Conservation (phyloP, 495 filamentous ascomycete species). For the Hypoxylon fuscum region DNA sequence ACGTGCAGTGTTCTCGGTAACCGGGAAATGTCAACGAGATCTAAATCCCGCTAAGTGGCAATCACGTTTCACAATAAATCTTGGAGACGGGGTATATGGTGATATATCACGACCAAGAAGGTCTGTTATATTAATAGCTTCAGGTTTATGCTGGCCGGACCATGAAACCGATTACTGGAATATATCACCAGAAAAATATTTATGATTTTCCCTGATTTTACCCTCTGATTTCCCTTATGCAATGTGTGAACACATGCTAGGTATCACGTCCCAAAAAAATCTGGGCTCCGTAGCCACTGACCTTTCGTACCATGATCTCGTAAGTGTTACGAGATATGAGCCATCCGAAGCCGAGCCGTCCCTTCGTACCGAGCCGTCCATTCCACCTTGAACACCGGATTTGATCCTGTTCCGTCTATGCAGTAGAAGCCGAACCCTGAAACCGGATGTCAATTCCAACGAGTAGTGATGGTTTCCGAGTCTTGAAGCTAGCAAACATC, state of each 20-base stretch:
- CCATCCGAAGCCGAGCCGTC: constrained; percentile 13
- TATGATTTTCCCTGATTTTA: constrained; percentile 25
- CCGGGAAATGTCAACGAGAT: no score
- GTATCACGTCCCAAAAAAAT: neutral
- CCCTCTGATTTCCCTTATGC: neutral
- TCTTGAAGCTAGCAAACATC: constrained; percentile 17
- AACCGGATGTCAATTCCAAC: constrained; percentile 31
- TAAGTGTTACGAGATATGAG: constrained; percentile 10
- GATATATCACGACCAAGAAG: constrained; percentile 41
- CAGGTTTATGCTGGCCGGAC: constrained; percentile 16
- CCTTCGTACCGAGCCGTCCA: constrained; percentile 21
- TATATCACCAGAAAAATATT: constrained; percentile 44
- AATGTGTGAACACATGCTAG: neutral
- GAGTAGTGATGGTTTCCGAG: constrained; percentile 6
- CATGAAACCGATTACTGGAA: constrained; percentile 22
- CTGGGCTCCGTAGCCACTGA: neutral
- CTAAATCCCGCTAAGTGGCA: no score
- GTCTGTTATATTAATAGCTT: constrained; percentile 39
- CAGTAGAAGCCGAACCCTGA: constrained; percentile 37
- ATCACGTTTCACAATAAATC: neutral
- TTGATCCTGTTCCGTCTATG: constrained; percentile 35
- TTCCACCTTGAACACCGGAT: constrained; percentile 31
- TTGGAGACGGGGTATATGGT: constrained; percentile 14
- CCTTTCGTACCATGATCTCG: constrained; percentile 18
- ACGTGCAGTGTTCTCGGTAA: no score